phyloP scores from a whole-genome alignment of 768 basidiomycete genomes.

The Boletus bicolor region DNA sequence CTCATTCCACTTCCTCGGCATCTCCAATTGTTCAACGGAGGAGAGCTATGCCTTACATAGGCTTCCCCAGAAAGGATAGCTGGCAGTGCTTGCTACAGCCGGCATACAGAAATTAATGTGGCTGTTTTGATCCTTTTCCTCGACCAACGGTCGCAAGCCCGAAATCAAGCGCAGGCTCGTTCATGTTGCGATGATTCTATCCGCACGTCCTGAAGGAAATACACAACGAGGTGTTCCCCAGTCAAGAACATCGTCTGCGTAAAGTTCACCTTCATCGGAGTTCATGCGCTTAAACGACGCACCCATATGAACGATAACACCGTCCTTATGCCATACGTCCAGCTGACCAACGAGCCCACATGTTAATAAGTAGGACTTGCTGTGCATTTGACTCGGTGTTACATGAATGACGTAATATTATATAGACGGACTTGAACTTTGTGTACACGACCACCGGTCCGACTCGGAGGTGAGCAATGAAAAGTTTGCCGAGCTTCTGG shows the following conservation, averaged over 20 bases:
- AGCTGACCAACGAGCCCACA: slow-evolving; percentile 14
- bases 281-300: slow-evolving; percentile 23
- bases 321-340: slow-evolving; percentile 18
- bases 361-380: slow-evolving; percentile 11
- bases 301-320: slow-evolving; percentile 17
- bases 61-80: slow-evolving; percentile 4
- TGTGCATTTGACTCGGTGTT: slow-evolving; percentile 14
- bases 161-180: background rate
- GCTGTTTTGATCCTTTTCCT: slow-evolving; percentile 7
- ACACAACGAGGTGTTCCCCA: slow-evolving; percentile 12
- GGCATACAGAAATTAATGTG: slow-evolving; percentile 10
- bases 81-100: slow-evolving; percentile 19
- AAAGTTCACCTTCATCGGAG: slow-evolving; percentile 12
- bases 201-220: background rate
- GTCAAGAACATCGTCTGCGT: slow-evolving; percentile 3
- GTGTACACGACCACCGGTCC: slow-evolving; percentile 16
- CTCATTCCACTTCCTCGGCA: slow-evolving; percentile 21
- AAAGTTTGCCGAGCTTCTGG: slow-evolving; percentile 12
- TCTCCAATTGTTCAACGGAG: slow-evolving; percentile 7
- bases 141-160: slow-evolving; percentile 8
- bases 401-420: slow-evolving; percentile 30
- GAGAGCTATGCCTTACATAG: slow-evolving; percentile 8
- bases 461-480: slow-evolving; percentile 4
- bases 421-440: slow-evolving; percentile 25
- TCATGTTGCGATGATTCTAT: slow-evolving; percentile 5